A percentile compares a stretch with the other conserved stretches of the same genome.
These are phyloP conservation scores for Citrus mangshanensis DNA, from an alignment of 345 rosid species.

Conservation along the genomic window DNA sequence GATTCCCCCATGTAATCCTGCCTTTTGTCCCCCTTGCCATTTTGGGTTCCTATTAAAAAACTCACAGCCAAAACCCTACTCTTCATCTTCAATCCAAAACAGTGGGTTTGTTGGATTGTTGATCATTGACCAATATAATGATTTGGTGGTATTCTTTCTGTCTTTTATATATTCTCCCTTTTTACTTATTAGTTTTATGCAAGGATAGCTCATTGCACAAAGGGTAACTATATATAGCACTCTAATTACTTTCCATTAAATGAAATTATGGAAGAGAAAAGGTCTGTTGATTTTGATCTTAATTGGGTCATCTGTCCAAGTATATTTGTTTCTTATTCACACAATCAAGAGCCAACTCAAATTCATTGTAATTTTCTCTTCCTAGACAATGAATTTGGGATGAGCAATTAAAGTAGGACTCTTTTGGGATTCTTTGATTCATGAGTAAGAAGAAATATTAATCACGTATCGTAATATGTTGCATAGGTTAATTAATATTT, in stretches of 20 bases:
- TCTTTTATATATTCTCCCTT: neutral
- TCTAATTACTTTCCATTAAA: neutral
- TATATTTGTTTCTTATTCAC: neutral
- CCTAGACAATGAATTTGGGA: too few species aligned
- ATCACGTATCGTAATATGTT: neutral
- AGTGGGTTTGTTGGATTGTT: neutral
- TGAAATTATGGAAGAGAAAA: too few species aligned
- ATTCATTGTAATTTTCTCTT: too few species aligned
- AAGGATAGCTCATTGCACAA: neutral
- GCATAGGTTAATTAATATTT: neutral
- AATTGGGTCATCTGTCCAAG: too few species aligned
- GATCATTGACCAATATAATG: neutral
- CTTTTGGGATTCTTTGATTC: neutral
- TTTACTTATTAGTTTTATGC: neutral
- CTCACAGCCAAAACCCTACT: constrained; percentile 25
- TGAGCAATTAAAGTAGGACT: neutral
- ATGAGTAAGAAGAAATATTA: neutral
- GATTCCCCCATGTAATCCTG: constrained; percentile 36
- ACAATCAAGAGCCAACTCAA: too few species aligned
- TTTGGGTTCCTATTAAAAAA: constrained; percentile 19
- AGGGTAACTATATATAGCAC: neutral
- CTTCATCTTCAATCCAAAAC: neutral
- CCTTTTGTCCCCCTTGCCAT: constrained; percentile 35
- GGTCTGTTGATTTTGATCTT: too few species aligned
- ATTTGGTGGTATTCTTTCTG: neutral